Evolutionary conservation across 2,329 filamentous ascomycete genomes (phyloP).

Genomic region (Polytolypa hystricis): DNA sequence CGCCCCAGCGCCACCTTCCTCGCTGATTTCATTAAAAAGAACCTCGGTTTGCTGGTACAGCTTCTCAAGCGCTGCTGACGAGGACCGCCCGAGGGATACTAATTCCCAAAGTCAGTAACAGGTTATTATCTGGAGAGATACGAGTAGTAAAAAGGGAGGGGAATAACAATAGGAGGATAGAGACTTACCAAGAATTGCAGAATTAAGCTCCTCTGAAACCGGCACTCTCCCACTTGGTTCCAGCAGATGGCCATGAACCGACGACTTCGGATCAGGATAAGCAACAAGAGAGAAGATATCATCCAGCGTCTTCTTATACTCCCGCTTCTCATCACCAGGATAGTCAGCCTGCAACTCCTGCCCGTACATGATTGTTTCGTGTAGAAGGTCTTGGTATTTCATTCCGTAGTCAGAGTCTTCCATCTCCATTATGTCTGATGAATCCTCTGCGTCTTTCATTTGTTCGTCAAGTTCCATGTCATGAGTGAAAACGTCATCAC

Average conservation of each 20-base stretch:
- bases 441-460: constrained; percentile 23
- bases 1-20: constrained; percentile 68
- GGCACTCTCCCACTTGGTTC: constrained; percentile 61
- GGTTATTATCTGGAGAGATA: constrained; percentile 7
- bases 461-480: constrained; percentile 51
- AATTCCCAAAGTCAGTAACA: constrained; percentile 16
- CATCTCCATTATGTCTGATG: constrained; percentile 43
- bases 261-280: constrained; percentile 69
- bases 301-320: constrained; percentile 61
- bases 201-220: constrained; percentile 89
- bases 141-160: constrained; percentile 2
- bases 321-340: constrained; percentile 54
- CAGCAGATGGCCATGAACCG: constrained; percentile 65
- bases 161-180: constrained; percentile 10
- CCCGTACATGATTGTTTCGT: constrained; percentile 67
- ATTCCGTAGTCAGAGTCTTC: constrained; percentile 34
- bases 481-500: constrained; percentile 36
- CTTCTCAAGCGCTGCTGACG: constrained; percentile 71
- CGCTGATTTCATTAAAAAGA: constrained; percentile 68
- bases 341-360: constrained; percentile 70
- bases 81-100: constrained; percentile 88
- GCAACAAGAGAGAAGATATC: constrained; percentile 85
- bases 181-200: constrained; percentile 72
- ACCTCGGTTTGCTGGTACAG: constrained; percentile 78
- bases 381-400: constrained; percentile 45